phyloP scores from a whole-genome alignment of 768 basidiomycete species.

The Cyclocybe aegerita region DNA sequence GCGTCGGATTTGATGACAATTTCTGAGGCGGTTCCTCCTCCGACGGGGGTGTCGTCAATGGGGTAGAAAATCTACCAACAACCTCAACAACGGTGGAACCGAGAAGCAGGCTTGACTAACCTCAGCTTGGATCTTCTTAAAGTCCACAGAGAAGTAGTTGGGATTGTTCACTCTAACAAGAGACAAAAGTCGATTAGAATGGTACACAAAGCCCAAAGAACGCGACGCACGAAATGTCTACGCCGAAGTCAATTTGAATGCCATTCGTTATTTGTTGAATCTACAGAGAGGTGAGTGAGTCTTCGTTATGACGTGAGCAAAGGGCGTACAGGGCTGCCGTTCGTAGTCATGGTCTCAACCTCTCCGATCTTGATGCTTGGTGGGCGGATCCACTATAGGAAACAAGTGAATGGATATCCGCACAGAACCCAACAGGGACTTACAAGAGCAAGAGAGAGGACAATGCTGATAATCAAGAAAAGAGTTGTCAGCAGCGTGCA shows the following conservation, averaged over 20 bases:
- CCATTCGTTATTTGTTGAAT: constrained; percentile 38
- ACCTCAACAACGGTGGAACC: neutral
- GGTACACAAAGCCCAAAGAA: constrained; percentile 4
- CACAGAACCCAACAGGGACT: constrained; percentile 18
- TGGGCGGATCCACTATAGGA: constrained; percentile 69
- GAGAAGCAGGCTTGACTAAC: constrained; percentile 28
- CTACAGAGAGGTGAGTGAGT: constrained; percentile 23
- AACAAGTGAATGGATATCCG: too few species aligned
- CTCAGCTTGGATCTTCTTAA: constrained; percentile 63
- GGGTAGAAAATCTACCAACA: constrained; percentile 67
- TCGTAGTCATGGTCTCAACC: constrained; percentile 37
- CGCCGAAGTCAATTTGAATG: constrained; percentile 56
- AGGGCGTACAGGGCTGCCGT: constrained; percentile 45
- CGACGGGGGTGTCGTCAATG: constrained; percentile 66
- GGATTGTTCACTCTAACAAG: constrained; percentile 69
- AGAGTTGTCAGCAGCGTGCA: constrained; percentile 69
- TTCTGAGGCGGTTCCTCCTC: constrained; percentile 52
- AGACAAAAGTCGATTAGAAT: constrained; percentile 4
- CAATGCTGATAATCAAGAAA: constrained; percentile 64
- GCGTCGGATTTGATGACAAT: constrained; percentile 50
- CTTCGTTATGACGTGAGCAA: neutral
- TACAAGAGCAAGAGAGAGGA: constrained; percentile 69
- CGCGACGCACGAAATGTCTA: constrained; percentile 61
- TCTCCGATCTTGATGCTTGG: constrained; percentile 62
- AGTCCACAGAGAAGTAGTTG: constrained; percentile 72